phyloP scores from a whole-genome alignment of 1,284 basidiomycete genomes.

The Pseudozyma pruni region DNA sequence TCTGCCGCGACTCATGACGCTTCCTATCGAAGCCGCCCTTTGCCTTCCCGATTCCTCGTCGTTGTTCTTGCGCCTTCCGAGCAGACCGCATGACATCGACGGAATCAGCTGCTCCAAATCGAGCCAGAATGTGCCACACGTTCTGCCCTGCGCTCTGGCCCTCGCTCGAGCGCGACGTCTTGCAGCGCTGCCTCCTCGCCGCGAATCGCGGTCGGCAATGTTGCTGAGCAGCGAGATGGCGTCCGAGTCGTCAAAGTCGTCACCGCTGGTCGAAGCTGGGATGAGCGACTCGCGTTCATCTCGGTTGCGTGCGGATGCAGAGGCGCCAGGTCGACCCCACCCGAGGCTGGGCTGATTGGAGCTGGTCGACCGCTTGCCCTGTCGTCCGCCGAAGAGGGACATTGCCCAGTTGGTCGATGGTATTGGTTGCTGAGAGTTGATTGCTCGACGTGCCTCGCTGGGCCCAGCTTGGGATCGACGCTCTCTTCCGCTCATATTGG shows the following conservation, averaged over 20 bases:
- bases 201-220: constrained; percentile 54
- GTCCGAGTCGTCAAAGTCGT: constrained; percentile 58
- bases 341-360: constrained; percentile 3
- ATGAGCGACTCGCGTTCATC: constrained; percentile 33
- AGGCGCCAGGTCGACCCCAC: constrained; percentile 18
- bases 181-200: constrained; percentile 19
- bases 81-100: constrained; percentile 28
- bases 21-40: constrained; percentile 32
- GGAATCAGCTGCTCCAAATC: constrained; percentile 23
- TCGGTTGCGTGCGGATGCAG: constrained; percentile 4
- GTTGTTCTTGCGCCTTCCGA: constrained; percentile 4
- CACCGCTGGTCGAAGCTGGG: constrained; percentile 6
- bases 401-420: constrained; percentile 23
- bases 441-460: constrained; percentile 10
- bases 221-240: constrained; percentile 59
- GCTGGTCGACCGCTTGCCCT: neutral
- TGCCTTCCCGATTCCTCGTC: constrained; percentile 6
- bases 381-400: constrained; percentile 35
- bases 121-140: constrained; percentile 24
- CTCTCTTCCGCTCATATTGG: constrained; percentile 6
- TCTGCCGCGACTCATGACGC: constrained; percentile 36
- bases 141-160: constrained; percentile 23
- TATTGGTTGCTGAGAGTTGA: neutral
- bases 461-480: constrained; percentile 15
- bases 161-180: constrained; percentile 34